These are phyloP conservation scores for Colletotrichum sp. DNA, from an alignment of 2,329 filamentous ascomycete species.

Conservation along the genomic window DNA sequence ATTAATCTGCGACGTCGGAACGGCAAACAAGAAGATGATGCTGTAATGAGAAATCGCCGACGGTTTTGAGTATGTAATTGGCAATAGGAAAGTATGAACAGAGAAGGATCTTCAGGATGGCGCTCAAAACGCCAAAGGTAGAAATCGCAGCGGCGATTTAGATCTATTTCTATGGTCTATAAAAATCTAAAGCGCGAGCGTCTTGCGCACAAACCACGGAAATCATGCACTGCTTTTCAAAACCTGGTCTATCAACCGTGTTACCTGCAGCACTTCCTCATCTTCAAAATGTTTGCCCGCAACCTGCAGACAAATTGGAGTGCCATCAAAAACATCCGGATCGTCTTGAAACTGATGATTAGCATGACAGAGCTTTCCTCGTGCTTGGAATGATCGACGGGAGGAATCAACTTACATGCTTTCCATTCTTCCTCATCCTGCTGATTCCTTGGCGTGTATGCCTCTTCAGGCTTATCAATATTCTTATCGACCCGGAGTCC, in stretches of 20 bases:
- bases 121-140: neutral
- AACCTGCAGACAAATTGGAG: neutral
- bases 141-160: neutral
- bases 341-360: neutral
- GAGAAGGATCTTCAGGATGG: neutral
- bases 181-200: no score
- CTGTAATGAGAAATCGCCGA: neutral
- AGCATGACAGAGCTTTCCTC: neutral
- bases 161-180: neutral
- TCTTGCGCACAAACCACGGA: no score
- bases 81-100: neutral
- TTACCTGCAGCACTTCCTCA: constrained; percentile 9
- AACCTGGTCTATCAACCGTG: neutral
- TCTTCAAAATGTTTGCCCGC: constrained; percentile 12
- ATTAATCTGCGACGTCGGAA: neutral
- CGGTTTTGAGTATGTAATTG: neutral
- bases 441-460: neutral
- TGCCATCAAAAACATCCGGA: neutral
- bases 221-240: neutral
- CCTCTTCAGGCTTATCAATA: neutral
- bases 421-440: neutral
- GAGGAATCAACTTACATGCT: constrained; percentile 1
- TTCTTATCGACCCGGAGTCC: neutral
- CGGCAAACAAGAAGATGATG: neutral
- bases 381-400: no score